These are phyloP conservation scores for Cutaneotrichosporon sp. DNA, from an alignment of 1,284 basidiomycete species.

Conservation along the genomic window DNA sequence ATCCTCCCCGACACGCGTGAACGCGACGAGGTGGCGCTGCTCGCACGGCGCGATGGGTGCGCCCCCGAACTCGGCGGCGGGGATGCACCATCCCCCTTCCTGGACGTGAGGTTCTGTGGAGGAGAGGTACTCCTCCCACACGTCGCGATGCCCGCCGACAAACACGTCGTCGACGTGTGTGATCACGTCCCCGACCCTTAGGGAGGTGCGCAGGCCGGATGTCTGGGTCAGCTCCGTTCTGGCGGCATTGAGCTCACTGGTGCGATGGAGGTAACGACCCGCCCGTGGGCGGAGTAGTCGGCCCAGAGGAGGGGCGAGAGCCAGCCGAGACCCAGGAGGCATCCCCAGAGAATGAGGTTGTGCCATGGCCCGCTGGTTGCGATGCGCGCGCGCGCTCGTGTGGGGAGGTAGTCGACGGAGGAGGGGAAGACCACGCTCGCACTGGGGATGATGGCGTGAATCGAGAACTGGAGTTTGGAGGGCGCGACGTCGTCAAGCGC, in stretches of 20 bases:
- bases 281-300: slow-evolving; percentile 28
- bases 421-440: slow-evolving; percentile 44
- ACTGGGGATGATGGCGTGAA: slow-evolving; percentile 41
- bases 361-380: slow-evolving; percentile 48
- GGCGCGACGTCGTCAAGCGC: slow-evolving; percentile 44
- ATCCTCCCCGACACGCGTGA: slow-evolving; percentile 23
- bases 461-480: slow-evolving; percentile 33
- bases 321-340: slow-evolving; percentile 9
- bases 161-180: slow-evolving; percentile 45
- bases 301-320: slow-evolving; percentile 34
- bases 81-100: slow-evolving; percentile 19
- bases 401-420: slow-evolving; percentile 33
- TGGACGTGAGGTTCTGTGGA: not conserved
- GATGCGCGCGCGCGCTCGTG: slow-evolving; percentile 42
- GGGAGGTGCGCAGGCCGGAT: slow-evolving; percentile 16
- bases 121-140: slow-evolving; percentile 37
- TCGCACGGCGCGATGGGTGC: slow-evolving; percentile 14
- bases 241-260: slow-evolving; percentile 21
- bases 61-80: slow-evolving; percentile 15
- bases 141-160: slow-evolving; percentile 26
- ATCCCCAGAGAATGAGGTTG: slow-evolving; percentile 43
- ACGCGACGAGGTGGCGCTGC: slow-evolving; percentile 13
- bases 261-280: slow-evolving; percentile 34
- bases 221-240: not conserved
- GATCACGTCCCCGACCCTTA: slow-evolving; percentile 37